Evolutionary conservation across 345 rosid species (phyloP), one percentile per base, ranked within the genome.

Genomic region (Schrenkiella parvula): DNA sequence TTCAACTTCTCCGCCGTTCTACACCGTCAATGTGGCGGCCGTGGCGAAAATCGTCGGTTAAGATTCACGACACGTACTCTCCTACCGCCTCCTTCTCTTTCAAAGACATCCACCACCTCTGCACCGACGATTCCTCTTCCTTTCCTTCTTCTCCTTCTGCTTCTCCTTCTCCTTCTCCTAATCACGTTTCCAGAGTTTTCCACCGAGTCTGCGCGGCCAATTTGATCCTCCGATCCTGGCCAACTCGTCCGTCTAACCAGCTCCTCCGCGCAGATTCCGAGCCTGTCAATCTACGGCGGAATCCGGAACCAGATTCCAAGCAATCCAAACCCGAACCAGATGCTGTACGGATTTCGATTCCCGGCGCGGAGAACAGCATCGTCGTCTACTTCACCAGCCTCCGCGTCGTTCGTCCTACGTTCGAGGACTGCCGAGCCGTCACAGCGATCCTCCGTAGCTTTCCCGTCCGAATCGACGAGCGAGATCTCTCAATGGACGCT

Each of bases 11-110:
- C 64, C 78, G 58, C 61, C 64, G 38, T 56, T 56, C 56, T 53
- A 62, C 70, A 75, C 82, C 84, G 70, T 81, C 87, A 80, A 92
- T 92, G 98, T 92, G 98, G 98, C 88, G 89, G 83, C 86, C 84
- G 85, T 81, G 92, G 89, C 78, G 78, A 18, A 85, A 85, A 83
- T 75, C 98, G 53, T 68, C 87, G 56, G 82, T 82, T 32, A 78
- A 76, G 76, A 76, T 82, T 80, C 84, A 73, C 79, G 78, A 76
- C 63, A 64, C 75, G 1, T 68, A 60, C 17, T 64, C 81, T 29
- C 75, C 81, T 21, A 26, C 83, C 38, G 47, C 84, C 3, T 83
- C 85, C 76, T 78, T 91, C 37, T 82, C 92, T 23, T 88, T 91
- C 84, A 92, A 88, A 81, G 95, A 89, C 46, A 74, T 89, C 64